A percentile compares a stretch with the other conserved stretches of the same genome.
These are phyloP conservation scores for Periglandula ipomoeae DNA, from an alignment of 2,329 filamentous ascomycete genomes.

Conservation along the genomic window DNA sequence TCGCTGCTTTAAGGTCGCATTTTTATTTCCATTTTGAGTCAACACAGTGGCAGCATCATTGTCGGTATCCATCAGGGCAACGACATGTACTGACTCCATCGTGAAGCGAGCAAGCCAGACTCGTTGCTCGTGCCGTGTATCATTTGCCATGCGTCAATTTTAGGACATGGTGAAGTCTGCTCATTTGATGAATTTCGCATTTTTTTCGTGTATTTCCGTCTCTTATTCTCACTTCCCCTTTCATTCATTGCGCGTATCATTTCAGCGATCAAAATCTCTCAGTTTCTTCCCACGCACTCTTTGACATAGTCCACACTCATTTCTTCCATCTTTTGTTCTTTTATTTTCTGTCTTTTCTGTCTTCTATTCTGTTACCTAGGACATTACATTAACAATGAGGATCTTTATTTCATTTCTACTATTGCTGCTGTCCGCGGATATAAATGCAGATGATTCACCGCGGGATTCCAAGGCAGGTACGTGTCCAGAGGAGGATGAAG, in stretches of 20 bases:
- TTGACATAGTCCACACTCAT: not conserved
- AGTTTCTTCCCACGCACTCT: not conserved
- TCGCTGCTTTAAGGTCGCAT: too few relatives aligned
- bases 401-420: slow-evolving; percentile 1
- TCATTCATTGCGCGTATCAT: not conserved
- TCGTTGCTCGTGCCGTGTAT: not conserved
- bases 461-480: not conserved
- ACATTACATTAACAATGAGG: not conserved
- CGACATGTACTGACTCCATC: not conserved
- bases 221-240: not conserved
- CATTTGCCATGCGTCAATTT: not conserved
- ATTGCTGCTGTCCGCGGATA: not conserved
- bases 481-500: not conserved
- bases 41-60: not conserved
- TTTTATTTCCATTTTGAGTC: too few relatives aligned
- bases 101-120: not conserved
- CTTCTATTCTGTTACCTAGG: not conserved
- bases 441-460: slow-evolving; percentile 1
- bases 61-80: not conserved
- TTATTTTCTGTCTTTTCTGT: not conserved
- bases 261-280: not conserved
- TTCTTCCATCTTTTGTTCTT: not conserved
- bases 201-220: not conserved
- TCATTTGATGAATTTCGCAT: not conserved
- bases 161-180: not conserved